phyloP scores from a whole-genome alignment of 352 stramenopile species.

The Phytopythium vexans region DNA sequence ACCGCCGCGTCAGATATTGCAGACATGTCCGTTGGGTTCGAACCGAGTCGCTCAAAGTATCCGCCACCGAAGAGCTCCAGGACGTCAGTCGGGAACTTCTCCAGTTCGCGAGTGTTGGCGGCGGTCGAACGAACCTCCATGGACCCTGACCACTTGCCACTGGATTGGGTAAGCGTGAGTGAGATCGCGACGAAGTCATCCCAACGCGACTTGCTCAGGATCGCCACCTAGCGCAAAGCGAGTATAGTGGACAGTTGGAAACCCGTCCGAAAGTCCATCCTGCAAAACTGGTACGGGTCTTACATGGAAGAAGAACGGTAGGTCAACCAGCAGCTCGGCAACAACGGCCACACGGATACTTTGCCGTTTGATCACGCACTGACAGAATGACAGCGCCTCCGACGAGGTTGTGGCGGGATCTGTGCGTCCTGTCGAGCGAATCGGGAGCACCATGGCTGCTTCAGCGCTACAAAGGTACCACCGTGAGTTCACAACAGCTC shows the following conservation, averaged over 20 bases:
- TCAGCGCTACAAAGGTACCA: neutral
- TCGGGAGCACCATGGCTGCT: neutral
- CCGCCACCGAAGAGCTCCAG: conserved; percentile 34
- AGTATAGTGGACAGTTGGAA: too few species aligned
- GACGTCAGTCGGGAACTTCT: conserved; percentile 33
- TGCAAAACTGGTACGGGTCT: conserved; percentile 1
- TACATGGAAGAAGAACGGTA: conserved; percentile 60
- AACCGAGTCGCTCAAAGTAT: neutral
- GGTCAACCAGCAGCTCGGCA: conserved; percentile 50
- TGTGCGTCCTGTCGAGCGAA: neutral
- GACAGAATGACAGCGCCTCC: conserved; percentile 28
- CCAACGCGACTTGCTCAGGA: conserved; percentile 67
- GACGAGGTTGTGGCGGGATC: too few species aligned
- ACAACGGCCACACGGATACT: conserved; percentile 30
- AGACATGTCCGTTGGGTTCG: too few species aligned
- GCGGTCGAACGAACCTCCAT: conserved; percentile 53
- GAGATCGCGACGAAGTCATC: conserved; percentile 44
- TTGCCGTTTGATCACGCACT: conserved; percentile 26
- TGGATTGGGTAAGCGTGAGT: conserved; percentile 23
- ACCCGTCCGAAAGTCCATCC: too few species aligned
- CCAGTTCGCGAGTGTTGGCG: conserved; percentile 38
- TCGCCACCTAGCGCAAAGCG: conserved; percentile 29
- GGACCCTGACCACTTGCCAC: conserved; percentile 24
- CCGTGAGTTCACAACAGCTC: neutral
- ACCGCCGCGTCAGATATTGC: too few species aligned